Conservation (phyloP, 2,329 filamentous ascomycete species). For the Dendrostoma leiphaemia region DNA sequence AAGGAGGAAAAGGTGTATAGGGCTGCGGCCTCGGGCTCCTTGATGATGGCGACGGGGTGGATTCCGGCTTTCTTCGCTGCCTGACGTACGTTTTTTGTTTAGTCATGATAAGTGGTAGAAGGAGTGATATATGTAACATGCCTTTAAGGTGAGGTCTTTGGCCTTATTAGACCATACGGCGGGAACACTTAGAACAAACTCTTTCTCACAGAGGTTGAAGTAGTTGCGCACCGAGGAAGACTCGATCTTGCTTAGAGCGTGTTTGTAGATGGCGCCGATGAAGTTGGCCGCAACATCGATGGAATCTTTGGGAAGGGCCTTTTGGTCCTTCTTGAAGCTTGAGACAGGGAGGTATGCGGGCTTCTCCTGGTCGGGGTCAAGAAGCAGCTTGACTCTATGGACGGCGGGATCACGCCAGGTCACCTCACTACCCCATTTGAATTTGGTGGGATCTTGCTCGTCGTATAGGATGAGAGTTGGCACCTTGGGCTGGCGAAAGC, state of each 20-base stretch:
- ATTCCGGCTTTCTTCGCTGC: constrained; percentile 15
- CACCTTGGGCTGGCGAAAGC: constrained; percentile 1
- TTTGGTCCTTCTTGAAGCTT: background rate
- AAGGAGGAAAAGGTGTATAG: background rate
- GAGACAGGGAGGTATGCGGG: background rate
- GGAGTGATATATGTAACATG: background rate
- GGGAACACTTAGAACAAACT: constrained; percentile 22
- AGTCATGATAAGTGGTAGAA: background rate
- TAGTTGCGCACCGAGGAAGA: background rate
- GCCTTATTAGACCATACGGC: constrained; percentile 24
- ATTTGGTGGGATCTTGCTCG: background rate
- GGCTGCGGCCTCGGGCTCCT: constrained; percentile 10
- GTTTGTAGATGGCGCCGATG: constrained; percentile 4
- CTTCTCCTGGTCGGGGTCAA: constrained; percentile 8
- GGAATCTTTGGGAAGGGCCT: background rate
- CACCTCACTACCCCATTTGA: constrained; percentile 11
- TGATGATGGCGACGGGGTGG: background rate
- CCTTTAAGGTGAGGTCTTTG: constrained; percentile 19
- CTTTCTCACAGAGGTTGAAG: background rate
- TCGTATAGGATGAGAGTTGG: constrained; percentile 1
- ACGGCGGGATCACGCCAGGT: constrained; percentile 1
- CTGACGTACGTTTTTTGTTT: background rate
- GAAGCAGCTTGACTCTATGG: constrained; percentile 11
- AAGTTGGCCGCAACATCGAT: constrained; percentile 11
- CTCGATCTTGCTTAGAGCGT: background rate